phyloP scores from a whole-genome alignment of 2,329 filamentous ascomycete genomes.

The Venturiaceae sp. region DNA sequence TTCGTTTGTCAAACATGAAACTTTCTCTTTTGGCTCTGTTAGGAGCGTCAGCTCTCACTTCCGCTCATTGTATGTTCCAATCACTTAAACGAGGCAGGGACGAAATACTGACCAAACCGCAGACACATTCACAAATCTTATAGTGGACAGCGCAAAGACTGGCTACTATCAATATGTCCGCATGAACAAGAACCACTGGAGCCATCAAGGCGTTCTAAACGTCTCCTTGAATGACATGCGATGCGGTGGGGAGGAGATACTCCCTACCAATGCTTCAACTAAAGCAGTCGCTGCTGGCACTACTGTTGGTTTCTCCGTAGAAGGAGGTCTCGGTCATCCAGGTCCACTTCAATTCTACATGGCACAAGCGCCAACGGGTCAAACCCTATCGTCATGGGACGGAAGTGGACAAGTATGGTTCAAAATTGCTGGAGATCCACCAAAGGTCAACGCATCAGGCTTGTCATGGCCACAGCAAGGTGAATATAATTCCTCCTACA shows the following conservation, averaged over 20 bases:
- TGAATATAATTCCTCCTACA: neutral
- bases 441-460: neutral
- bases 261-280: slow-evolving; percentile 2
- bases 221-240: slow-evolving; percentile 3
- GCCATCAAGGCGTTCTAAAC: neutral
- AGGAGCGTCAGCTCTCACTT: neutral
- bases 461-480: neutral
- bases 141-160: neutral
- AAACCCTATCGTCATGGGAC: neutral
- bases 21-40: neutral
- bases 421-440: slow-evolving; percentile 6
- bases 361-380: slow-evolving; percentile 3
- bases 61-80: slow-evolving; percentile 1
- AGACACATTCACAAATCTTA: slow-evolving; percentile 4
- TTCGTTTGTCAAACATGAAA: neutral
- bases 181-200: neutral
- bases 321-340: slow-evolving; percentile 1
- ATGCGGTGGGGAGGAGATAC: neutral
- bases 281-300: slow-evolving; percentile 3
- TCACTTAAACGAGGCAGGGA: neutral
- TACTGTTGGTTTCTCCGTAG: slow-evolving; percentile 2
- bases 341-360: slow-evolving; percentile 6
- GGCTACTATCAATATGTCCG: slow-evolving; percentile 1
- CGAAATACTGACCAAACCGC: neutral
- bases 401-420: slow-evolving; percentile 5